Evolutionary conservation across 2,329 filamentous ascomycete genomes (phyloP).

Genomic region (Neofusicoccum cordaticola): DNA sequence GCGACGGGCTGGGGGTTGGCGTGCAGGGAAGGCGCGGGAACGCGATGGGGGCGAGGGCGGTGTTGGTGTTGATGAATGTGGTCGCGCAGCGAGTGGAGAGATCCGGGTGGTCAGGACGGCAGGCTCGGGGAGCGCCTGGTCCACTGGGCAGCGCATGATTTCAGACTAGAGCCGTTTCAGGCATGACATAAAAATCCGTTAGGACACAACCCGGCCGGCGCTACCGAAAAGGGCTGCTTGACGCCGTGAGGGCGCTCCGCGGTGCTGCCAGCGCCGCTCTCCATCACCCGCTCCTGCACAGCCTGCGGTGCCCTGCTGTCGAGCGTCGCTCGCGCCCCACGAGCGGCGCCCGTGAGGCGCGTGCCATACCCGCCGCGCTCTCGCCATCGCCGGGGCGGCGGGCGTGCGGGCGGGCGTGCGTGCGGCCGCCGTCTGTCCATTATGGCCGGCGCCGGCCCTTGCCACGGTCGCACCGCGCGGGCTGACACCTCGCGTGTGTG

Average conservation of each 20-base stretch:
- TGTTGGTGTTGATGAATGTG: conserved; percentile 24
- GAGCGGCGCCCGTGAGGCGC: too few species aligned
- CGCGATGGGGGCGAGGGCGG: conserved; percentile 19
- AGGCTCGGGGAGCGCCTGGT: conserved; percentile 25
- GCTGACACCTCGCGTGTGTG: conserved; percentile 11
- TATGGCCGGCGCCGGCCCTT: neutral
- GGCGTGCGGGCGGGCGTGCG: neutral
- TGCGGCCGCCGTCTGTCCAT: neutral
- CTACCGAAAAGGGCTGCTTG: conserved; percentile 3
- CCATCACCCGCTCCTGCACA: neutral
- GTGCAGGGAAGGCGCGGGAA: neutral
- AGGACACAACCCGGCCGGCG: neutral
- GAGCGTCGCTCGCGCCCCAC: too few species aligned
- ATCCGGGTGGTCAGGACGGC: conserved; percentile 26
- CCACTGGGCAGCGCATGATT: conserved; percentile 20
- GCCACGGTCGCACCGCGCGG: neutral
- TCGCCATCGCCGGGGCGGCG: neutral
- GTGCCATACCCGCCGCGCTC: neutral
- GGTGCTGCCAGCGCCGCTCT: neutral
- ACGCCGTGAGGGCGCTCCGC: conserved; percentile 1
- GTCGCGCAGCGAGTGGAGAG: conserved; percentile 18
- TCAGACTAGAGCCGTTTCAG: conserved; percentile 30
- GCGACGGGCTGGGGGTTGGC: neutral
- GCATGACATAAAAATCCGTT: conserved; percentile 14
- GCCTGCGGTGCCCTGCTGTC: neutral